Evolutionary conservation across 1,284 basidiomycete species (phyloP), one percentile per base, ranked within the genome.

Genomic region (Gastroboletus turbinatus): DNA sequence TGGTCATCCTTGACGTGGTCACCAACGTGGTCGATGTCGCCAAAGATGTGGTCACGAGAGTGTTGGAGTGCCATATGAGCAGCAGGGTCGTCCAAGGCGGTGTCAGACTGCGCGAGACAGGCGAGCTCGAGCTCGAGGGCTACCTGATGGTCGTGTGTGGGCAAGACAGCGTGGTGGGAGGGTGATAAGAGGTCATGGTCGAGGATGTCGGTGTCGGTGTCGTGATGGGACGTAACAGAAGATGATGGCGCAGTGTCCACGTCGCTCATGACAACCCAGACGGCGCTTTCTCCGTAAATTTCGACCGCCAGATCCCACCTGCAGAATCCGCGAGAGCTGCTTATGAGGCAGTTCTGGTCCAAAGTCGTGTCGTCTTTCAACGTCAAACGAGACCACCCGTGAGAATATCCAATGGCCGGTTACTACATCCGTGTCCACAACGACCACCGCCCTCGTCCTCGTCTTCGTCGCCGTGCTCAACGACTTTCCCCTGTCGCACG

Each of bases 1-100:
- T 66, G 66, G 63, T 72, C 66, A 45, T 70, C 64, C 56, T 74
- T 74, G 62, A 53, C 55, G 46, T 62, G 66, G 63, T 66, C 70
- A 60, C 56, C 58, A 72, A 74, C 71, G 60, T 74, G 72, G 56
- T 63, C 69, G 50, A 74, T 69, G 71, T 71, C 71, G 57, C 51
- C 59, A 58, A 72, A 72, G 50, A 71, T 58, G 50, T 71, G 59
- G 69, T 72, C 70, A 63, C 67, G 71, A 57, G 69, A 62, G 56
- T 63, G 70, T n/a, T 61, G 61, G 44, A 72, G 63, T 38, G 60
- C 49, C 51, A 71, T 72, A 57, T 63, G 72, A 50, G 57, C 56
- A 36, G 58, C 49, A 55, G 64, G 52, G 58, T 67, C 59, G 21
- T 61, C 63, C 60, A 73, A 53, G 32, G 63, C 59, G 48, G 64